Conservation (phyloP, 2,329 filamentous ascomycete species). For the Lomentospora prolificans region DNA sequence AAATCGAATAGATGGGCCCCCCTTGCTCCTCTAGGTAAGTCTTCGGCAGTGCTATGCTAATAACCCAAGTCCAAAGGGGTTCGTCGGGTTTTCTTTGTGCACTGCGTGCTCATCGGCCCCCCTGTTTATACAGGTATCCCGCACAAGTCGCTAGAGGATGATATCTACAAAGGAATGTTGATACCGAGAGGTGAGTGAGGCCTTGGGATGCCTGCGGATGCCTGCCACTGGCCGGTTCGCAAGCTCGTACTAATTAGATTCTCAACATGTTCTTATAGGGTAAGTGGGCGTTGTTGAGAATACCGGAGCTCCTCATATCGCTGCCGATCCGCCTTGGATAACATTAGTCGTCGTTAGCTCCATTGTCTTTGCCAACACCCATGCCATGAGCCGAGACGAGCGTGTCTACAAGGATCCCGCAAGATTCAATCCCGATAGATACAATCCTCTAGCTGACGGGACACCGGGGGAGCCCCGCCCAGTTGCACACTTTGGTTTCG, state of each 20-base stretch:
- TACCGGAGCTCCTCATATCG: background rate
- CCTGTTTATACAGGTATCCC: conserved; percentile 34
- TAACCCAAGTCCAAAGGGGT: too few species aligned
- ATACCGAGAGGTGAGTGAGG: conserved; percentile 38
- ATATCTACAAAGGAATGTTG: conserved; percentile 45
- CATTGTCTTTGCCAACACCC: conserved; percentile 30
- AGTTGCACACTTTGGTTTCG: conserved; percentile 23
- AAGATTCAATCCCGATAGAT: conserved; percentile 38
- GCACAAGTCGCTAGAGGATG: conserved; percentile 43
- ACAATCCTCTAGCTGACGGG: conserved; percentile 15
- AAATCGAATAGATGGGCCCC: conserved; percentile 31
- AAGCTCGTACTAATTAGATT: too few species aligned
- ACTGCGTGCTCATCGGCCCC: background rate
- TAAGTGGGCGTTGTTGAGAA: background rate
- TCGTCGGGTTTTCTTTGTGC: too few species aligned
- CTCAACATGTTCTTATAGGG: background rate
- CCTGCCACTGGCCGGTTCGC: too few species aligned
- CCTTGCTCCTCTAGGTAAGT: conserved; percentile 32
- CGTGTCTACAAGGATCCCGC: conserved; percentile 29
- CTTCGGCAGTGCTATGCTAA: background rate
- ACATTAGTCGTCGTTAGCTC: conserved; percentile 15
- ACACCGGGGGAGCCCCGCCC: conserved; percentile 34
- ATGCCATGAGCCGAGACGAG: conserved; percentile 32
- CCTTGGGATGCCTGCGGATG: too few species aligned
- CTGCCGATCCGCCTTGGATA: background rate